Conservation (phyloP, 306 rosid species). For the Glycine tomentella region DNA sequence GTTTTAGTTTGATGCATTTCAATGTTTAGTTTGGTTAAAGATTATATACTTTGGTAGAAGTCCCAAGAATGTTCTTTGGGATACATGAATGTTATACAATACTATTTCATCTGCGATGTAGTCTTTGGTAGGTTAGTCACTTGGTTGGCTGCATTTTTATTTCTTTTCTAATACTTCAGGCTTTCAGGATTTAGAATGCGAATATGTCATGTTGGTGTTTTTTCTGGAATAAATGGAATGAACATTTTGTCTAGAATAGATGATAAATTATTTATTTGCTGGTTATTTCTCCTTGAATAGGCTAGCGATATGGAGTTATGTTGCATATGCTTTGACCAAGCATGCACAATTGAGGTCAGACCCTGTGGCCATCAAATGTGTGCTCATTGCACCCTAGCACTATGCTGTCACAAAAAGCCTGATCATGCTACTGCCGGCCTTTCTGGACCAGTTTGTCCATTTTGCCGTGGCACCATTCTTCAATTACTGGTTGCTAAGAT, state of each 20-base stretch:
- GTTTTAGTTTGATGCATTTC: background rate
- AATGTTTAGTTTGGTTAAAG: background rate
- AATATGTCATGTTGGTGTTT: background rate
- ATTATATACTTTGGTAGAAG: background rate
- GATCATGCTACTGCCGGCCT: slow-evolving; percentile 56
- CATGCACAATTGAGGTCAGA: slow-evolving; percentile 81
- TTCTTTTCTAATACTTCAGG: background rate
- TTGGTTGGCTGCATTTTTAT: background rate
- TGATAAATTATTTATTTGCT: slow-evolving; percentile 32
- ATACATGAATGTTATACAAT: background rate
- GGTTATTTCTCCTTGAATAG: slow-evolving; percentile 53
- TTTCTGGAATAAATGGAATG: background rate
- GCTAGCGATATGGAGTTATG: slow-evolving; percentile 73
- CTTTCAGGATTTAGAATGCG: background rate
- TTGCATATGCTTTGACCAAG: slow-evolving; percentile 92
- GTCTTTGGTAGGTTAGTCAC: background rate
- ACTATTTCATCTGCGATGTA: slow-evolving; percentile 1
- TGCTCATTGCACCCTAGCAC: slow-evolving; percentile 83
- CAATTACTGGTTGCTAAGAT: slow-evolving; percentile 70
- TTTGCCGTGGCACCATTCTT: slow-evolving; percentile 75
- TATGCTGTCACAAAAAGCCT: slow-evolving; percentile 92
- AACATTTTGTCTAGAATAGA: background rate
- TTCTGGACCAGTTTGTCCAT: slow-evolving; percentile 76
- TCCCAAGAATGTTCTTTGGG: slow-evolving; percentile 8
- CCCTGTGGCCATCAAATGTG: slow-evolving; percentile 98